Evolutionary conservation across 192 early-diverging fungal species (phyloP), one percentile per base, ranked within the genome.

Genomic region (Coemansia sp.): DNA sequence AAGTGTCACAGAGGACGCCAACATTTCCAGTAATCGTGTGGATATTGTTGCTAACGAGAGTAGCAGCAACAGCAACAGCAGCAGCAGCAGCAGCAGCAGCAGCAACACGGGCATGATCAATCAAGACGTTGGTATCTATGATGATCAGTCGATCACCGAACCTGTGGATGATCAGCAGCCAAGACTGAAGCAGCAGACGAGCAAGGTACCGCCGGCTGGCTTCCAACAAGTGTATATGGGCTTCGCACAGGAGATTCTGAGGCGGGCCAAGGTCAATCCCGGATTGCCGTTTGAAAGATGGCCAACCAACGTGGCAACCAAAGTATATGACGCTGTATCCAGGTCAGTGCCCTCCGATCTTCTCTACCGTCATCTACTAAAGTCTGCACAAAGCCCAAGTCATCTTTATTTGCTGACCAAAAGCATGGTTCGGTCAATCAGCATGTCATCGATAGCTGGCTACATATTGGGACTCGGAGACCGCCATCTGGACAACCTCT

Each of bases 401-500:
- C 67, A 69, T 34, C 33, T 76, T 23, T 53, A 66, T 16, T 10
- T 69, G 55, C 16, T 39, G 2, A 38, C 46, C 18, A 57, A 43
- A 23, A 72, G 48, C 18, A 66, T 73, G 57, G 71, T 68, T 16
- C 61, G 62, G 46, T 75, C 73, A 5, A 78, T 78, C 38, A 76
- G 69, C 14, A 76, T 72, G 56, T 85, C 87, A 61, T 91, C 92
- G 16, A 82, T 89, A 3, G 67, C 88, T 18, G 90, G 91, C 0
- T 89, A 90, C 53, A 30, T 88, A 16, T 75, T 92, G 20, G 90
- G 92, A 0, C 69, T 91, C 49, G 90, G 89, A 4, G 90, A 91
- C 60, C 84, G 92, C 5, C 92, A 93, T 74, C 76, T 93, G 52
- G 92, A 91, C 69, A 93, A 93, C 69, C 84, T 92, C 23, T 63